These are phyloP conservation scores for Debaryomyces castellii DNA, from an alignment of 805 yeast genomes.

Conservation along the genomic window DNA sequence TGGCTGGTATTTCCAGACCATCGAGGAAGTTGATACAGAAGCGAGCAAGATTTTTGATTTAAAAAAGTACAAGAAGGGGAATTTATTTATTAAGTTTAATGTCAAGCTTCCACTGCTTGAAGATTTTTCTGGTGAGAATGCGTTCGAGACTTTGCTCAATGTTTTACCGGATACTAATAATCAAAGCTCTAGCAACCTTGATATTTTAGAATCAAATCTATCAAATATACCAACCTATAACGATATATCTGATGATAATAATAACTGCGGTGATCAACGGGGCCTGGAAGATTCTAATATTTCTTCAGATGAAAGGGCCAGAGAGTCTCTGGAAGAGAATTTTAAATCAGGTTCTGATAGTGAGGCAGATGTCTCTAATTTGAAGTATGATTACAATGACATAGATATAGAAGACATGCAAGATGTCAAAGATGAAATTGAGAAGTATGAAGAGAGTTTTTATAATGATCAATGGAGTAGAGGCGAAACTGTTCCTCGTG, in stretches of 20 bases:
- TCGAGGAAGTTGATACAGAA: conserved; percentile 11
- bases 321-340: background rate
- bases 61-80: conserved; percentile 27
- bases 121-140: conserved; percentile 24
- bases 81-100: conserved; percentile 39
- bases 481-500: background rate
- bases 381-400: conserved; percentile 13
- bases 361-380: conserved; percentile 2
- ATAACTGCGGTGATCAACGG: background rate
- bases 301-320: background rate
- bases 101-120: conserved; percentile 31
- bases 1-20: conserved; percentile 26
- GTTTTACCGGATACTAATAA: conserved; percentile 18
- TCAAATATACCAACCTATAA: conserved; percentile 8
- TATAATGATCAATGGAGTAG: conserved; percentile 17
- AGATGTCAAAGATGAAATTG: conserved; percentile 14
- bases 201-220: conserved; percentile 6
- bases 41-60: conserved; percentile 19
- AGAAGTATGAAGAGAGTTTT: conserved; percentile 14
- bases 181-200: background rate
- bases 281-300: background rate
- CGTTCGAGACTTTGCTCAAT: conserved; percentile 16
- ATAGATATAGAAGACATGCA: conserved; percentile 15
- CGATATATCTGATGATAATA: background rate
- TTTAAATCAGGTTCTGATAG: background rate